Evolutionary conservation across 495 filamentous ascomycete genomes (phyloP), one percentile per base, ranked within the genome.

Genomic region (Aeminium ludgeri): DNA sequence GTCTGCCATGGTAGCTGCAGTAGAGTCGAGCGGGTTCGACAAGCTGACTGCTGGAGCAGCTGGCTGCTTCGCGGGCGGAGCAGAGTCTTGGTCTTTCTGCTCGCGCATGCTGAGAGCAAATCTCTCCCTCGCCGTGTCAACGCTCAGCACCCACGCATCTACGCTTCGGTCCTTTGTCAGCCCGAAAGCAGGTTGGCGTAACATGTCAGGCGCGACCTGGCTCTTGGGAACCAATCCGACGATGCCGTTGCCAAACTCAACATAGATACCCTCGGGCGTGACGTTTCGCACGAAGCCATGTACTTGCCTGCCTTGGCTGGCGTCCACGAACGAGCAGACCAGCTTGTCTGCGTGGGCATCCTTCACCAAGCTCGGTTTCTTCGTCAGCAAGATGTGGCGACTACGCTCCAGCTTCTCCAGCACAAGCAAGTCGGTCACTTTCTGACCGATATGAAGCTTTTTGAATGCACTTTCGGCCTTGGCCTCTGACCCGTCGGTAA

Each of bases 271-370:
- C 2, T 71, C 78, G n/a, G 68, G 57, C 6, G 81, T 82, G 31
- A 87, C 78, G 47, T 82, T 86, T 35, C 76, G 74, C 20, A 96
- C 69, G 54, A 86, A 94, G n/a, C 89, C 89, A 43, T 69, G 68
- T 6, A 86, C 71, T 12, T 65, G 61, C 19, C 75, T 61, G 15
- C 78, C 79, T 43, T 83, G 70, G 30, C 71, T 63, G 13, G 86
- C 67, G 45, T 83, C 73, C 29, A 79, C 74, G 37, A 91, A 75
- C 20, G 59, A 62, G 13, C 62, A 61, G 10, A 86, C 65, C 18
- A 94, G 66, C 17, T 64, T 67, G 8, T 69, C 69, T 15, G 76
- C 66, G 57, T 74, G 74, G 16, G 72, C 68, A 39, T 77, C 82
- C 53, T 82, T 78, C 43, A 91, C 68, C 19, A 97, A 64, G 46